Conservation (phyloP, 2,329 filamentous ascomycete genomes). For the Myriosclerotinia curreyana region DNA sequence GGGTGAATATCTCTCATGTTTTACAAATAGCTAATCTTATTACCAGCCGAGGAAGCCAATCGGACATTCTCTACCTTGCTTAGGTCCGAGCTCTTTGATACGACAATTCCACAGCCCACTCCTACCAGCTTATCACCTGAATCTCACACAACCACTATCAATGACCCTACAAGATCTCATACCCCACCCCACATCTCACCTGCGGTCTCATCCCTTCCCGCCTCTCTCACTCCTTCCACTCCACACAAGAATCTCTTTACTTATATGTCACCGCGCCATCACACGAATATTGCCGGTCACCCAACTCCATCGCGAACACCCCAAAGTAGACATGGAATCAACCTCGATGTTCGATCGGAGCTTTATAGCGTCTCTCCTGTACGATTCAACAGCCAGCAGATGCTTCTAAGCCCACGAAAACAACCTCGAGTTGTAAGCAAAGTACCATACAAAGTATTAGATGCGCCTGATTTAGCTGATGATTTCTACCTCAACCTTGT, state of each 20-base stretch:
- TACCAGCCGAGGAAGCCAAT: slow-evolving; percentile 86
- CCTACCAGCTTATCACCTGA: slow-evolving; percentile 62
- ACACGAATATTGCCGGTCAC: slow-evolving; percentile 70
- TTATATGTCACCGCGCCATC: slow-evolving; percentile 73
- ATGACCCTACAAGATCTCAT: slow-evolving; percentile 69
- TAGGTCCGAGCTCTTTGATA: slow-evolving; percentile 88
- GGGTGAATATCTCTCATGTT: not conserved
- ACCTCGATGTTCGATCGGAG: slow-evolving; percentile 84
- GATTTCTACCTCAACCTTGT: slow-evolving; percentile 98
- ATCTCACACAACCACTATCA: slow-evolving; percentile 53
- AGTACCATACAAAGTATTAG: slow-evolving; percentile 95
- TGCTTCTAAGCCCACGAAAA: slow-evolving; percentile 85
- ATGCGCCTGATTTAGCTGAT: slow-evolving; percentile 92
- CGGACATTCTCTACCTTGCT: slow-evolving; percentile 85
- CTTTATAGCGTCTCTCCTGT: slow-evolving; percentile 96
- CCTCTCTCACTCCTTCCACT: slow-evolving; percentile 83
- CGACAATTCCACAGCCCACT: slow-evolving; percentile 78
- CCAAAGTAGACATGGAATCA: slow-evolving; percentile 80
- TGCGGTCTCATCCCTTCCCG: slow-evolving; percentile 60
- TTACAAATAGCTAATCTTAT: slow-evolving; percentile 5
- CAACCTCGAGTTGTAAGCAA: slow-evolving; percentile 90
- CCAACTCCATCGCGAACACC: slow-evolving; percentile 87
- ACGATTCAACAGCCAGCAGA: slow-evolving; percentile 86
- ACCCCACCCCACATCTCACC: slow-evolving; percentile 69
- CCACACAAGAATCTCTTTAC: slow-evolving; percentile 97